Evolutionary conservation across 2,329 filamentous ascomycete genomes (phyloP).

Genomic region (Cephalotrichum gorgonifer): DNA sequence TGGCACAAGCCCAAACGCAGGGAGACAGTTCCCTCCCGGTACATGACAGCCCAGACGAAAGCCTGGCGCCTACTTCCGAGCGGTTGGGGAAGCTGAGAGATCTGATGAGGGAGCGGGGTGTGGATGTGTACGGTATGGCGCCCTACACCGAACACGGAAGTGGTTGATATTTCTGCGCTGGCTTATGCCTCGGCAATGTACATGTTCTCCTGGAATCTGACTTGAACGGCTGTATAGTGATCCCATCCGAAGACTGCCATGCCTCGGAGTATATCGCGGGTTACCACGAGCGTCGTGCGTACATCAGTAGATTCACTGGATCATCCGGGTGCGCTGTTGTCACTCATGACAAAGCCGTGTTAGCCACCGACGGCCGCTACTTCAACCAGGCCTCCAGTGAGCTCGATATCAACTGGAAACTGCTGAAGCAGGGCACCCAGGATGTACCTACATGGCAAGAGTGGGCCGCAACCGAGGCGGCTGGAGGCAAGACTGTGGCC

Average conservation of each 20-base stretch:
- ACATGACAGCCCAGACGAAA: background rate
- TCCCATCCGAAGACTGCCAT: conserved; percentile 95
- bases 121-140: conserved; percentile 70
- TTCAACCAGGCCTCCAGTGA: conserved; percentile 94
- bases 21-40: background rate
- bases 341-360: conserved; percentile 72
- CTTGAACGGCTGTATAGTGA: conserved; percentile 46
- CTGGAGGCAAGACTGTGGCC: conserved; percentile 76
- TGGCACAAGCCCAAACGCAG: background rate
- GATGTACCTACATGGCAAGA: conserved; percentile 97
- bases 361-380: conserved; percentile 93
- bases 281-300: conserved; percentile 86
- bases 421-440: conserved; percentile 87
- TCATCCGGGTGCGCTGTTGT: conserved; percentile 90
- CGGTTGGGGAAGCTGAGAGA: conserved; percentile 67
- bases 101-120: conserved; percentile 76
- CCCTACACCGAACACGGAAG: background rate
- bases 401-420: conserved; percentile 80
- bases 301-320: conserved; percentile 87
- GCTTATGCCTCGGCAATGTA: background rate
- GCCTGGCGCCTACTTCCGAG: conserved; percentile 46
- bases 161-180: background rate
- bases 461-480: conserved; percentile 82
- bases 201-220: background rate
- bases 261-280: conserved; percentile 96